Percentiles rank a stretch among this genome's conserved stretches.
Conservation (phyloP, 306 rosid genomes). For the Casuarina equisetifolia region DNA sequence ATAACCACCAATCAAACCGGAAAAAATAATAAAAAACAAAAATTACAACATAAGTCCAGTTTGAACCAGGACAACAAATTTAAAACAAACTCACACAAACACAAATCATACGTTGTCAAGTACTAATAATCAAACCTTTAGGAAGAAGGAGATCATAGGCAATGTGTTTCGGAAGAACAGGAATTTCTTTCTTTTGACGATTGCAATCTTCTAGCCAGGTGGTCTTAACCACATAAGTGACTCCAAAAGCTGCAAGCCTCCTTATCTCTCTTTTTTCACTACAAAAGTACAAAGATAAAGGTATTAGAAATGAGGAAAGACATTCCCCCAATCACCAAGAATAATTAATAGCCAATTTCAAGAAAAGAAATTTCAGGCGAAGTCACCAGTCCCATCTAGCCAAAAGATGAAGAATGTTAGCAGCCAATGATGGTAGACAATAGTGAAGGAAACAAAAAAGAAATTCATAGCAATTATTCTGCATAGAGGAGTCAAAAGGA, state of each 20-base stretch:
- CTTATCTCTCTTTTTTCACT: constrained; percentile 88
- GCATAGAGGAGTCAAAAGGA: constrained; percentile 7
- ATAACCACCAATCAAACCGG: constrained; percentile 12
- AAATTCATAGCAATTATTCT: constrained; percentile 17
- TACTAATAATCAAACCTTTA: constrained; percentile 57
- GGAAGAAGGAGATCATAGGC: constrained; percentile 74
- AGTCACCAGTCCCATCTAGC: constrained; percentile 9
- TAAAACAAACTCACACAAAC: constrained; percentile 2
- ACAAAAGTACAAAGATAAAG: constrained; percentile 25
- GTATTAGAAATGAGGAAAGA: constrained; percentile 1
- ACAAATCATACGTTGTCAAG: constrained; percentile 21
- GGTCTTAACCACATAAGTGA: constrained; percentile 68
- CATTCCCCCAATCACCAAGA: constrained; percentile 8
- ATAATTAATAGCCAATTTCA: constrained; percentile 19
- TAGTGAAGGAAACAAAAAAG: constrained; percentile 9
- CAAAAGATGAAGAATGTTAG: constrained; percentile 1
- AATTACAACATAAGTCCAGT: constrained; percentile 16
- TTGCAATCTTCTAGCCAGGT: constrained; percentile 94
- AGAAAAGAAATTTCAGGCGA: constrained; percentile 8
- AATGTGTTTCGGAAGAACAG: constrained; percentile 62
- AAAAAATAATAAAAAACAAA: constrained; percentile 7
- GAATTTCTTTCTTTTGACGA: constrained; percentile 65
- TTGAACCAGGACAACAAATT: constrained; percentile 21
- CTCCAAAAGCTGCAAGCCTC: constrained; percentile 75
- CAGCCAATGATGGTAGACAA: constrained; percentile 12